Evolutionary conservation across 1,139 yeast species (phyloP).

Genomic region (Yamadazyma mexicana): DNA sequence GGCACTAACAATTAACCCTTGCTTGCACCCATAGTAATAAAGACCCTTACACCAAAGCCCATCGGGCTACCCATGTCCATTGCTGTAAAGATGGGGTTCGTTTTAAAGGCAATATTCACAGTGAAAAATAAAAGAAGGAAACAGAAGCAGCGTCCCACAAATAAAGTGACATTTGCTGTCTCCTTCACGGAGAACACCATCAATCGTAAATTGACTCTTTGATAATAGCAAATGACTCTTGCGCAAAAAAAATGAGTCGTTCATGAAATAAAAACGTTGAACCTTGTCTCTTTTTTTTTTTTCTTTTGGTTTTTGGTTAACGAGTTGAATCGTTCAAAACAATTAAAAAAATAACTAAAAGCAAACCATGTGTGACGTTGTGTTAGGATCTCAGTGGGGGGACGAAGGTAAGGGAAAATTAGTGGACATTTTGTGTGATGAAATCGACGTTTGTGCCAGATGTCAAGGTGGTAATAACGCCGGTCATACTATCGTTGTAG

Average conservation of each 20-base stretch:
- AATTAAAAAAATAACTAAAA: slow-evolving; percentile 1
- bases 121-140: too few relatives aligned
- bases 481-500: slow-evolving; percentile 96
- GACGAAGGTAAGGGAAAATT: slow-evolving; percentile 99
- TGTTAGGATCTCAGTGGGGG: slow-evolving; percentile 98
- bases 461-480: slow-evolving; percentile 99
- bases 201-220: slow-evolving; percentile 1
- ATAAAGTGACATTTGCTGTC: too few relatives aligned
- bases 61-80: too few relatives aligned
- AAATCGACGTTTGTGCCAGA: slow-evolving; percentile 94
- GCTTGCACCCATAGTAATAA: too few relatives aligned
- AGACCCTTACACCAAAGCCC: too few relatives aligned
- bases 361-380: slow-evolving; percentile 75
- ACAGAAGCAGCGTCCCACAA: too few relatives aligned
- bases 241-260: slow-evolving; percentile 1
- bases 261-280: neutral
- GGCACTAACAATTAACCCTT: too few relatives aligned
- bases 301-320: slow-evolving; percentile 5
- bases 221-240: slow-evolving; percentile 2
- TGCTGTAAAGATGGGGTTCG: too few relatives aligned
- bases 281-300: neutral
- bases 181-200: too few relatives aligned
- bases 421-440: slow-evolving; percentile 90
- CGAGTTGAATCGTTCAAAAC: slow-evolving; percentile 6
- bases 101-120: too few relatives aligned